phyloP scores from a whole-genome alignment of 139 green algal genomes.

The Coccomyxa sp. region DNA sequence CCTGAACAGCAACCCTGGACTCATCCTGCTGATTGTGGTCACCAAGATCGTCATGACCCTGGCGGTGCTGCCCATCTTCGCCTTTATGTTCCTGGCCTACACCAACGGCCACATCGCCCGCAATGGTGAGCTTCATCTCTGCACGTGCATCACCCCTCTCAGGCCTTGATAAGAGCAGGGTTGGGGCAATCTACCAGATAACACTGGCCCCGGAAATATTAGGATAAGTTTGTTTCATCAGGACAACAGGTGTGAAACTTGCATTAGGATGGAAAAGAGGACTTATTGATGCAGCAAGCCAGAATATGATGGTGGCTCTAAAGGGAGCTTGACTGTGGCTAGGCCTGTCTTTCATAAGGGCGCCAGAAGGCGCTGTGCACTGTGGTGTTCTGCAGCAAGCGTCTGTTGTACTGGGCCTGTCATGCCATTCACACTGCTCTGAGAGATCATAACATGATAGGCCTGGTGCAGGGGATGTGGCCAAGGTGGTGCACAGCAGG shows the following conservation, averaged over 20 bases:
- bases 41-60: constrained; percentile 6
- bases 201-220: background rate
- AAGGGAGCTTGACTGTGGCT: too few relatives aligned
- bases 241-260: background rate
- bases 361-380: too few relatives aligned
- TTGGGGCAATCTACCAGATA: too few relatives aligned
- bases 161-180: too few relatives aligned
- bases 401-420: background rate
- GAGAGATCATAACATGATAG: background rate
- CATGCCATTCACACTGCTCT: background rate
- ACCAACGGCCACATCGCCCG: constrained; percentile 41
- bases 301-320: too few relatives aligned
- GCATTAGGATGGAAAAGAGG: background rate
- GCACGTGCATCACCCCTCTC: too few relatives aligned
- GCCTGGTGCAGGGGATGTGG: background rate
- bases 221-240: background rate
- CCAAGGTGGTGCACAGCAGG: background rate
- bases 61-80: constrained; percentile 8
- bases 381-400: background rate
- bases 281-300: background rate
- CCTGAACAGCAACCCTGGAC: constrained; percentile 37
- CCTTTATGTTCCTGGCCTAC: constrained; percentile 18
- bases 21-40: constrained; percentile 11
- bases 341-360: too few relatives aligned
- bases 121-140: constrained; percentile 18